phyloP scores from a whole-genome alignment of 2,329 filamentous ascomycete species.

The Tolypocladium ophioglossoides region DNA sequence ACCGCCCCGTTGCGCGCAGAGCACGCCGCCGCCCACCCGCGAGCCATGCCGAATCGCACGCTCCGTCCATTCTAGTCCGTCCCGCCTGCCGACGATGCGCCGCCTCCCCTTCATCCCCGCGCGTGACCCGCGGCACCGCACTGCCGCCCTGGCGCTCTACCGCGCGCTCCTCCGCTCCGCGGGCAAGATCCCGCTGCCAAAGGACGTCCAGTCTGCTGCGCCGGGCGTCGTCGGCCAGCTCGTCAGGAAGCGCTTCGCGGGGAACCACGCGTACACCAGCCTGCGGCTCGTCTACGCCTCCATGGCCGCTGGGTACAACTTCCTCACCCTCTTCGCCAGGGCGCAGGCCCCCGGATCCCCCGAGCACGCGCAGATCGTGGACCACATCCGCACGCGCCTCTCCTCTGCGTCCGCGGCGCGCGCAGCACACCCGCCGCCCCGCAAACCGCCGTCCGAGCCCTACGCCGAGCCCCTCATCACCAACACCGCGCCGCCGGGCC shows the following conservation, averaged over 20 bases:
- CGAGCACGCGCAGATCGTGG: constrained; percentile 30
- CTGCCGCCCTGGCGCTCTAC: constrained; percentile 58
- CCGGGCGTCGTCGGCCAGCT: constrained; percentile 29
- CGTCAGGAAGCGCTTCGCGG: constrained; percentile 50
- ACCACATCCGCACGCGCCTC: constrained; percentile 25
- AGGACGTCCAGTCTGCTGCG: constrained; percentile 20
- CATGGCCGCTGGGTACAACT: constrained; percentile 59
- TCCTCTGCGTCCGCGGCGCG: constrained; percentile 11
- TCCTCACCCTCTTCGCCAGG: constrained; percentile 29
- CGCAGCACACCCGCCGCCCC: constrained; percentile 6
- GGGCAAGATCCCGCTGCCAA: constrained; percentile 39
- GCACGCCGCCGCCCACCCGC: not conserved
- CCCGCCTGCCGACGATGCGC: constrained; percentile 10
- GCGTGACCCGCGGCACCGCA: constrained; percentile 40
- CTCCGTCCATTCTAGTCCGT: not conserved
- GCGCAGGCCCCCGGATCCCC: constrained; percentile 24
- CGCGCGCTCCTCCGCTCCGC: constrained; percentile 55
- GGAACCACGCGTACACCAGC: constrained; percentile 48
- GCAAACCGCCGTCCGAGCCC: constrained; percentile 7
- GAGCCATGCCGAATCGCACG: not conserved
- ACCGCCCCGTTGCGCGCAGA: not conserved
- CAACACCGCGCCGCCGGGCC: constrained; percentile 20
- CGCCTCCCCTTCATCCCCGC: constrained; percentile 32
- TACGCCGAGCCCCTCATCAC: constrained; percentile 20
- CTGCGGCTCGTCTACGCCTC: constrained; percentile 48